Evolutionary conservation across 163 green algal genomes (phyloP), one percentile per base, ranked within the genome.

Genomic region (Chloromonas sp.): DNA sequence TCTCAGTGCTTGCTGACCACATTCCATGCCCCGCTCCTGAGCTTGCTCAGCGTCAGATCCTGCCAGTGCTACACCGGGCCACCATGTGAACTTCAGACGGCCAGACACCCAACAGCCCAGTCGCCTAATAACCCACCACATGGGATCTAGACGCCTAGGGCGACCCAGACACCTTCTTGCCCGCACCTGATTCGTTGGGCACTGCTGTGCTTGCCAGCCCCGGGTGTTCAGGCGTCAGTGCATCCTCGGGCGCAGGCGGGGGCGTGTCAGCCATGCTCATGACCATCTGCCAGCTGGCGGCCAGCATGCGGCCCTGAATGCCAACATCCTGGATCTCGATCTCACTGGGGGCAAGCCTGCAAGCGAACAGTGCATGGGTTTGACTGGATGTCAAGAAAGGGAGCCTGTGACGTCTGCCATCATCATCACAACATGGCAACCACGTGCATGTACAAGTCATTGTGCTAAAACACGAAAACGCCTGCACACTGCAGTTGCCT

Each of bases 221-320:
- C 14, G 15, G 3, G 15, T 78, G 81, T 58, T 1, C 66, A 80
- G 70, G 2, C 2, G 58, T 58, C 58, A 78, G 66, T 80, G 66
- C 66, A 70, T 85, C 58, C 61, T 0, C 86, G 82, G 36, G 59
- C 1, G 78, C n/a, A 3, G 66, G 66, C 3, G 71, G 60, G 2
- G 81, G 15, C 81, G 87, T 57, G 80, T 87, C 82, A 0, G 87
- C 85, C 58, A 86, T 78, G 14, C 66, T 78, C 80, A 88, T 84
- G 57, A 87, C 70, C 79, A 90, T 86, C 76, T 90, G 82, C 87
- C 87, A 90, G 60, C 84, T 88, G 71, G 85, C 87, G 13, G 81
- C 87, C 0, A 84, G 78, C 76, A 85, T 82, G 36, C 83, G 82
- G 60, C 84, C 58, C 70, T 86, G 80, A 1, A 74, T 11, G 5